Evolutionary conservation across 441 rosid species (phyloP).

Genomic region (Daphne laureola): DNA sequence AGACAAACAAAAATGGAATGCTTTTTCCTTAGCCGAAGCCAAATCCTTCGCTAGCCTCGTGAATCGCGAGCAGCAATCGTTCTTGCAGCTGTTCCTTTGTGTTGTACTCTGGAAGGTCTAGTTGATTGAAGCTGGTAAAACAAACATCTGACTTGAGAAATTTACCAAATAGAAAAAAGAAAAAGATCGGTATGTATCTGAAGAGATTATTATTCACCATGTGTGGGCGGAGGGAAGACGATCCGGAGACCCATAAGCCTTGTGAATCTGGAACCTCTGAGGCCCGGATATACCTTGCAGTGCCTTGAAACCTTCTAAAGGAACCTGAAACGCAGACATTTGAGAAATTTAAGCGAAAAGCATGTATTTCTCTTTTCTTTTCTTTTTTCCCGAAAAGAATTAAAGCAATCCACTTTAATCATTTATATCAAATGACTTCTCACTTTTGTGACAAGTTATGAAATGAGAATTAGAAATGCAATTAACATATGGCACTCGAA

Average conservation of each 20-base stretch:
- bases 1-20: slow-evolving; percentile 6
- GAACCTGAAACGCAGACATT: slow-evolving; percentile 50
- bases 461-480: too few species aligned
- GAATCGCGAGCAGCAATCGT: slow-evolving; percentile 84
- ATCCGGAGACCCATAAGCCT: slow-evolving; percentile 93
- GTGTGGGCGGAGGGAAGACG: slow-evolving; percentile 97
- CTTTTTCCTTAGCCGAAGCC: slow-evolving; percentile 58
- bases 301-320: slow-evolving; percentile 91
- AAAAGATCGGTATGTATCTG: neutral
- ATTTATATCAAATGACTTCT: too few species aligned
- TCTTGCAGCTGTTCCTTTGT: slow-evolving; percentile 82
- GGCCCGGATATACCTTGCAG: slow-evolving; percentile 97
- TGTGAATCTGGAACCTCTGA: slow-evolving; percentile 94
- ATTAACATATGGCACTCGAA: too few species aligned
- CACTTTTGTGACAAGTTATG: too few species aligned
- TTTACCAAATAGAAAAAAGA: neutral
- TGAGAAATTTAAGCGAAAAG: neutral
- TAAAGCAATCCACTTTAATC: too few species aligned
- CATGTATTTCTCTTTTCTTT: neutral
- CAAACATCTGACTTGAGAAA: slow-evolving; percentile 3
- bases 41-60: slow-evolving; percentile 95
- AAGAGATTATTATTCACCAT: slow-evolving; percentile 41
- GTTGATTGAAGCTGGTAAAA: slow-evolving; percentile 83
- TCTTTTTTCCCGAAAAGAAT: too few species aligned
- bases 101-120: slow-evolving; percentile 89